These are phyloP conservation scores for Penstemon newberryi DNA, from an alignment of 257 asterid genomes.

Conservation along the genomic window DNA sequence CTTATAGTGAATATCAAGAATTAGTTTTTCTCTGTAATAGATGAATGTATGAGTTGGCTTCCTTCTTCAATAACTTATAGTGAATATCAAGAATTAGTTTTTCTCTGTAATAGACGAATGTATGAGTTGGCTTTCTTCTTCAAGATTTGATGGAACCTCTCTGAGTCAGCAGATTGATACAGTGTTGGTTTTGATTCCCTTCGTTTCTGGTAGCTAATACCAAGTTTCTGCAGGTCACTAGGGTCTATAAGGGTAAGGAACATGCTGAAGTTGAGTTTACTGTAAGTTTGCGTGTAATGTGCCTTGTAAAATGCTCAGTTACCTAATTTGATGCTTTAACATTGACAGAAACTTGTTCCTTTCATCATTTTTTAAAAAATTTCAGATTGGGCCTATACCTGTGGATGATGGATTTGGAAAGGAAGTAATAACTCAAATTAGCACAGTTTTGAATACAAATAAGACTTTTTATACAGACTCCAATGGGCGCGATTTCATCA, in stretches of 20 bases:
- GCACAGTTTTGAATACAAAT: conserved; percentile 59
- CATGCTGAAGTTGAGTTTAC: conserved; percentile 63
- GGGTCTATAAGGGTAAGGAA: conserved; percentile 64
- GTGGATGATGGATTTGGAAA: conserved; percentile 70
- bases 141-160: conserved; percentile 1
- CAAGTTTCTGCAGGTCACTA: conserved; percentile 48
- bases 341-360: conserved; percentile 16
- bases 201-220: conserved; percentile 31
- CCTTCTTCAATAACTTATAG: background rate
- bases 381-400: conserved; percentile 67
- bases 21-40: background rate
- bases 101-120: background rate
- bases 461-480: conserved; percentile 79
- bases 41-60: conserved; percentile 4
- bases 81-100: background rate
- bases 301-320: conserved; percentile 14
- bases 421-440: conserved; percentile 68
- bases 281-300: conserved; percentile 38
- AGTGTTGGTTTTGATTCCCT: conserved; percentile 15
- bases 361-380: conserved; percentile 16
- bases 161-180: conserved; percentile 10
- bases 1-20: background rate
- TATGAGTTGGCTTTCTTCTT: conserved; percentile 8
- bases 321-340: conserved; percentile 23
- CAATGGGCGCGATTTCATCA: conserved; percentile 80